These are phyloP conservation scores for Protomyces inouyei DNA, from an alignment of 1,139 yeast species.

Conservation along the genomic window DNA sequence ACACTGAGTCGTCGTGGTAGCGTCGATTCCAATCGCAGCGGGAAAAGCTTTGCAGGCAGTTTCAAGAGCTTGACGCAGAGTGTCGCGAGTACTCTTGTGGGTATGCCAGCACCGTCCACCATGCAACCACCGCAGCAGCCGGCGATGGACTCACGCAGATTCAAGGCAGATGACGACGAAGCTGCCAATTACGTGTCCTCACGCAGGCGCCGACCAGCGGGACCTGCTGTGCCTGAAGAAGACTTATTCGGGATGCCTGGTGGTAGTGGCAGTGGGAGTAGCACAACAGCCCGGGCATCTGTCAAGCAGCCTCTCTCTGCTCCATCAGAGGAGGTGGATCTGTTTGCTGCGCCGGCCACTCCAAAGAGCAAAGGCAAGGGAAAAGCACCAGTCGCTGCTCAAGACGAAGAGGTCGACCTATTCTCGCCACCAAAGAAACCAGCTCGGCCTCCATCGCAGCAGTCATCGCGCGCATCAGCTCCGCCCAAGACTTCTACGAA, in stretches of 20 bases:
- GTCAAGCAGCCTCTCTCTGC: neutral
- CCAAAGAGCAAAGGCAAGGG: constrained; percentile 7
- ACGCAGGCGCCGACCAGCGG: constrained; percentile 10
- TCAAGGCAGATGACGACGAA: constrained; percentile 21
- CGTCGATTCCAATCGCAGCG: constrained; percentile 14
- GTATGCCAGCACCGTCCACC: neutral
- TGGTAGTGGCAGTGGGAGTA: neutral
- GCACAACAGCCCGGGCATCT: neutral
- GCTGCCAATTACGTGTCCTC: constrained; percentile 5
- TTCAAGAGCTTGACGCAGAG: constrained; percentile 2
- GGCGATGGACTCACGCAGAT: constrained; percentile 3
- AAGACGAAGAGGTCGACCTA: constrained; percentile 8
- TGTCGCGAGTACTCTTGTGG: constrained; percentile 1
- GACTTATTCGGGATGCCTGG: neutral
- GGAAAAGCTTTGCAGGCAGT: constrained; percentile 12
- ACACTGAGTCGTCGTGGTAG: constrained; percentile 1
- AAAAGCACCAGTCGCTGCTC: neutral
- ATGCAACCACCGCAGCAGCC: neutral
- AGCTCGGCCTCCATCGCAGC: constrained; percentile 5
- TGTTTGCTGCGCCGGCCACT: neutral
- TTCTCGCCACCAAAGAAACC: constrained; percentile 12
- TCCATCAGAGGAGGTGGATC: neutral
- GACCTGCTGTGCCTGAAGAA: neutral
- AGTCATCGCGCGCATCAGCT: constrained; percentile 1
- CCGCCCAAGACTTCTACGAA: neutral